Evolutionary conservation across 2,329 filamentous ascomycete genomes (phyloP), one percentile per base, ranked within the genome.

Genomic region (Podosphaera leucotricha): DNA sequence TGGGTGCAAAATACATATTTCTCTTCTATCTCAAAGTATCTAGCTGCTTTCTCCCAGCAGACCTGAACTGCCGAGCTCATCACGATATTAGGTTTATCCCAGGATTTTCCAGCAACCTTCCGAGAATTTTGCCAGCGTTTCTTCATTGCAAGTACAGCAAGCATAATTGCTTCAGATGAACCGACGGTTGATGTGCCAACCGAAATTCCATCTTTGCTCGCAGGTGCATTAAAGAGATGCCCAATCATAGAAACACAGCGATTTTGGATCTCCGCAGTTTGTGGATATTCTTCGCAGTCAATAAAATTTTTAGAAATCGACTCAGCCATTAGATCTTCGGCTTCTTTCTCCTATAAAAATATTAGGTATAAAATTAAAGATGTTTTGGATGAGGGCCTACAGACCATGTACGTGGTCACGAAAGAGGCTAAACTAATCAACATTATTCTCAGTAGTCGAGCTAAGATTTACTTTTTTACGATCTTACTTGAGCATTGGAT

Each of bases 11-110:
- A 75, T 26, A 77, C 72, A 7, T 71, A 85, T 62, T 81, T 83
- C 66, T 94, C 86, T 53, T 94, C 87, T 37, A 94, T 72, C 55
- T 95, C 87, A 54, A 92, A 90, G 65, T 92, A 92, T 43, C 84
- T 71, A 3, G 79, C 75, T 0, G 80, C 78, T 66, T 94, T 94
- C 62, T 94, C 85, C 86, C 86, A 94, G 68, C 85, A 93, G 36
- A 94, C 87, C 64, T 95, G 87, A 2, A 94, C 87, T 26, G 87
- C 86, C 21, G 82, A 84, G 54, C 82, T 90, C 87, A 95, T 94
- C 66, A 95, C 66, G 48, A 95, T 78, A 63, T 95, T 95, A 45
- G 87, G 87, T 38, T 71, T 71, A 49, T 85, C 81, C 48, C 61
- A 72, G 44, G 84, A 72, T 65, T 92, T 90, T 48, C 85, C 86